Conservation (phyloP, 2,329 filamentous ascomycete genomes). For the Aspergillus phoenicis region DNA sequence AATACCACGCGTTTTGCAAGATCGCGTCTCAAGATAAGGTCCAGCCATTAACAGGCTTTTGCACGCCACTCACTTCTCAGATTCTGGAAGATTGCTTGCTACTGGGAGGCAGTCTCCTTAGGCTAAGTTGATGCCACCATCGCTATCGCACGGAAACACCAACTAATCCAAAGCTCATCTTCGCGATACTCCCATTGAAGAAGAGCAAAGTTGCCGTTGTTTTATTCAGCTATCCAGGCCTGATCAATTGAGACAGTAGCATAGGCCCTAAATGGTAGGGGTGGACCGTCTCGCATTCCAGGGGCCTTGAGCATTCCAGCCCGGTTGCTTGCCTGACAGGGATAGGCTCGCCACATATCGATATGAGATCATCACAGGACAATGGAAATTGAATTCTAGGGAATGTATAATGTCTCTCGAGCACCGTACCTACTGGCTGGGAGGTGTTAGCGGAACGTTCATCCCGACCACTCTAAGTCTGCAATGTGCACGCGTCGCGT, state of each 20-base stretch:
- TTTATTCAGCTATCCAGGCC: not conserved
- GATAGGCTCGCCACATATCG: not conserved
- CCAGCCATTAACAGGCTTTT: not conserved
- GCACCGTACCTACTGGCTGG: not conserved
- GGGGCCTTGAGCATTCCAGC: not conserved
- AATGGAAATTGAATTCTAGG: not conserved
- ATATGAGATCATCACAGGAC: not conserved
- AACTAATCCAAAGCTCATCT: not conserved
- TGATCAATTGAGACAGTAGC: not conserved
- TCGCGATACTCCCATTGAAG: not conserved
- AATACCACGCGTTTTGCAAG: slow-evolving; percentile 1
- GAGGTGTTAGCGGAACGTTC: not conserved
- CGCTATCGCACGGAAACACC: not conserved
- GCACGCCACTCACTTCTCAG: not conserved
- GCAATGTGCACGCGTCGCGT: not conserved
- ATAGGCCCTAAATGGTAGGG: not conserved
- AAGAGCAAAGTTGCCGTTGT: not conserved
- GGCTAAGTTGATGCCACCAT: not conserved
- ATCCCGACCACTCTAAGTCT: not conserved
- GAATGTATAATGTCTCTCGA: not conserved
- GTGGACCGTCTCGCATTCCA: slow-evolving; percentile 4
- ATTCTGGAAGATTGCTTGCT: not conserved
- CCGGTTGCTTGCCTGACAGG: not conserved
- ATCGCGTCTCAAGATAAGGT: not conserved
- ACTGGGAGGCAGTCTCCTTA: not conserved